These are phyloP conservation scores for Choiromyces venosus DNA, from an alignment of 495 filamentous ascomycete species.

Conservation along the genomic window DNA sequence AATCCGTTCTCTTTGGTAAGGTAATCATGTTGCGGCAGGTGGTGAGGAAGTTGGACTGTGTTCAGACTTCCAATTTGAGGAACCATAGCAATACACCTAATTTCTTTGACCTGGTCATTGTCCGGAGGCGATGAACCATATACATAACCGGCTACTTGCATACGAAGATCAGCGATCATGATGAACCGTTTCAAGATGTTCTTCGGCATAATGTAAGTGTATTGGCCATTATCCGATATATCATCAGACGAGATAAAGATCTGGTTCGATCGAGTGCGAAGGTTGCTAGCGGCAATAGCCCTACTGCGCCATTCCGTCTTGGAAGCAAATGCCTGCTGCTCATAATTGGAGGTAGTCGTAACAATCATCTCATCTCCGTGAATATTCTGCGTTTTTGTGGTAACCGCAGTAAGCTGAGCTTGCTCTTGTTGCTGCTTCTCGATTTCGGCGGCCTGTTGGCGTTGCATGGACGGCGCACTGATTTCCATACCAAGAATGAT, in stretches of 20 bases:
- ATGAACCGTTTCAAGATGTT: conserved; percentile 99
- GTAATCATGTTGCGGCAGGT: conserved; percentile 88
- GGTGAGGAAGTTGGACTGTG: conserved; percentile 84
- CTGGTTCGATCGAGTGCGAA: conserved; percentile 92
- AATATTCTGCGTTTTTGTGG: conserved; percentile 96
- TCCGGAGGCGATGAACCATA: conserved; percentile 91
- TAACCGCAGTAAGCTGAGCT: conserved; percentile 92
- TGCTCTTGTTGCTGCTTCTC: conserved; percentile 98
- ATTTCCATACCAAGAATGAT: conserved; percentile 99
- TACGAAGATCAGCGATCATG: conserved; percentile 91
- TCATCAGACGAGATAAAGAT: conserved; percentile 97
- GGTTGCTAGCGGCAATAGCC: conserved; percentile 92
- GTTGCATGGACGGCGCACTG: conserved; percentile 93
- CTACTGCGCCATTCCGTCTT: conserved; percentile 99
- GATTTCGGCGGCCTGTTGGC: conserved; percentile 97
- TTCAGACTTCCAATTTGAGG: conserved; percentile 93
- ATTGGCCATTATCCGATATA: conserved; percentile 67
- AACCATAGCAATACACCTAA: conserved; percentile 92
- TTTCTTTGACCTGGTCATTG: conserved; percentile 94
- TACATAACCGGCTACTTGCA: conserved; percentile 92
- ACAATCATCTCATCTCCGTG: conserved; percentile 98
- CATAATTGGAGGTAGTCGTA: conserved; percentile 93
- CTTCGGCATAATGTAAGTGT: conserved; percentile 97
- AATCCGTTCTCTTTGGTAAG: conserved; percentile 59
- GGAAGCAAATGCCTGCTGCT: conserved; percentile 93